These are phyloP conservation scores for Triticum urartu DNA, from an alignment of 176 grass and related monocot species.

Conservation along the genomic window DNA sequence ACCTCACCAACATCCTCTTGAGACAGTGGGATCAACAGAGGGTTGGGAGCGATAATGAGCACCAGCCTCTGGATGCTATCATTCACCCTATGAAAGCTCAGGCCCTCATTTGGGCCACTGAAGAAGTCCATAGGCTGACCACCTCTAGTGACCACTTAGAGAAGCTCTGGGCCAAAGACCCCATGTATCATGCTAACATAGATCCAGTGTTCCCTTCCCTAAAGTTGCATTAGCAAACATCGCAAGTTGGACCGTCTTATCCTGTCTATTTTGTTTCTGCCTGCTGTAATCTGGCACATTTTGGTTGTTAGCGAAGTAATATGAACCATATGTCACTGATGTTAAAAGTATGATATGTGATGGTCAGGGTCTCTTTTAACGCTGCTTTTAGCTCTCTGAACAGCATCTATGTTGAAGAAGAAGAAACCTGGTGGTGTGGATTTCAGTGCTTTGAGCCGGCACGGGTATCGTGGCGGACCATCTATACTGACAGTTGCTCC, in stretches of 20 bases:
- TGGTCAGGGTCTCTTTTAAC: conserved; percentile 30
- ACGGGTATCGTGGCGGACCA: conserved; percentile 78
- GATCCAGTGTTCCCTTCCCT: conserved; percentile 65
- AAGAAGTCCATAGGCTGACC: conserved; percentile 75
- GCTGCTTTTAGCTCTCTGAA: conserved; percentile 49
- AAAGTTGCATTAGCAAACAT: conserved; percentile 9
- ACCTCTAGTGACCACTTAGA: conserved; percentile 55
- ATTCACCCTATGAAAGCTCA: conserved; percentile 76
- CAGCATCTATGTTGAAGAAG: conserved; percentile 55
- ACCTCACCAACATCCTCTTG: conserved; percentile 73
- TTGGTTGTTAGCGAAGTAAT: conserved; percentile 3
- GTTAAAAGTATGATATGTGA: not conserved
- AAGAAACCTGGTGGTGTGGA: conserved; percentile 69
- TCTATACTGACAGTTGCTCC: conserved; percentile 76
- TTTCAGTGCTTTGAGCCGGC: conserved; percentile 79
- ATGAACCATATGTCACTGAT: not conserved
- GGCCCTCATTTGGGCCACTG: conserved; percentile 67
- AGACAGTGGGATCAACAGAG: conserved; percentile 74
- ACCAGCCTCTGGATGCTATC: conserved; percentile 52
- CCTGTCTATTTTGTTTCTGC: not conserved
- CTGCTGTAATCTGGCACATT: conserved; percentile 20
- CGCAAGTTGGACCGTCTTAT: not conserved
- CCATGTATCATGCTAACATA: conserved; percentile 67
- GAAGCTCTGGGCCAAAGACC: conserved; percentile 56
- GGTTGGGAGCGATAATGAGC: conserved; percentile 48